Conservation (phyloP, 257 asterid species). For the Gardenia jasminoides region DNA sequence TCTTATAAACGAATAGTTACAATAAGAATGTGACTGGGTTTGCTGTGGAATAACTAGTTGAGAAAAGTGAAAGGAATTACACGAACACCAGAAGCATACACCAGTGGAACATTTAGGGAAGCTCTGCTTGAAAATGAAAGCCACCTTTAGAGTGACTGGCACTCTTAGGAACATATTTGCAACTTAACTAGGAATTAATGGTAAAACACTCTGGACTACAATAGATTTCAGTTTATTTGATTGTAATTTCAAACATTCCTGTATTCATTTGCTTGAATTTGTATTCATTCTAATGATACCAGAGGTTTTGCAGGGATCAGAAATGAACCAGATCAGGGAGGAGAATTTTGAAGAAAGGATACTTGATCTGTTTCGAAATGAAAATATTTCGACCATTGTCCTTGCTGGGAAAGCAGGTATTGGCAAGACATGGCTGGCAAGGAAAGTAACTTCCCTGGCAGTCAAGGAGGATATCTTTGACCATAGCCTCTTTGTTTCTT, state of each 20-base stretch:
- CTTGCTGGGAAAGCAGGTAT: slow-evolving; percentile 23
- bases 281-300: background rate
- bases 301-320: slow-evolving; percentile 2
- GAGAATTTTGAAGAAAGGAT: slow-evolving; percentile 3
- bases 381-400: slow-evolving; percentile 11
- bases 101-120: too few species aligned
- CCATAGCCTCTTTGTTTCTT: slow-evolving; percentile 14
- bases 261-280: background rate
- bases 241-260: background rate
- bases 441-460: slow-evolving; percentile 14
- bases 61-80: too few species aligned
- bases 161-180: too few species aligned
- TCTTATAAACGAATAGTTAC: too few species aligned
- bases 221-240: background rate
- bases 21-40: too few species aligned
- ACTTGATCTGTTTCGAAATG: background rate
- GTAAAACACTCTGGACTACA: background rate
- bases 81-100: too few species aligned
- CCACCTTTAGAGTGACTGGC: too few species aligned
- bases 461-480: slow-evolving; percentile 15
- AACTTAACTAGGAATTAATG: too few species aligned
- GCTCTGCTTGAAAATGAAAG: too few species aligned
- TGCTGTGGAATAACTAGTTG: too few species aligned
- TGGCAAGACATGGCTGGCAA: slow-evolving; percentile 29
- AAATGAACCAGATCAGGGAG: slow-evolving; percentile 1